Evolutionary conservation across 805 yeast species (phyloP).

Genomic region (Lipomyces yamanashiensis): DNA sequence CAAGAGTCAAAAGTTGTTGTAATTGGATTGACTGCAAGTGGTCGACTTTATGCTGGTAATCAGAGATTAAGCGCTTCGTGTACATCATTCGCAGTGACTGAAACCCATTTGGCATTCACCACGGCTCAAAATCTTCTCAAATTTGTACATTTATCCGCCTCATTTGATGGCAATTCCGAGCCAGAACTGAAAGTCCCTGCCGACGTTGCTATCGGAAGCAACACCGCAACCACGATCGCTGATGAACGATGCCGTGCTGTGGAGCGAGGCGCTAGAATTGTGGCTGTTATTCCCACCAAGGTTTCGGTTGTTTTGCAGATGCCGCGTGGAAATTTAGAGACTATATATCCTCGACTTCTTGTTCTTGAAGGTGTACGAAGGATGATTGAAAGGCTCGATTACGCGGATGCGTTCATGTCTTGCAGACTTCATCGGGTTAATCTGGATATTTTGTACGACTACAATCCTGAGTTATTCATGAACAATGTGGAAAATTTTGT

Average conservation of each 20-base stretch:
- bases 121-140: conserved; percentile 85
- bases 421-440: conserved; percentile 93
- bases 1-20: conserved; percentile 56
- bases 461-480: conserved; percentile 71
- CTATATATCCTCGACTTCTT: conserved; percentile 90
- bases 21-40: conserved; percentile 77
- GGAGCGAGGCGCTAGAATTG: conserved; percentile 89
- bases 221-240: conserved; percentile 27
- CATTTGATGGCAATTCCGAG: neutral
- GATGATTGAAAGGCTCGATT: conserved; percentile 61
- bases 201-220: conserved; percentile 40
- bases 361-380: conserved; percentile 82
- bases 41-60: conserved; percentile 71
- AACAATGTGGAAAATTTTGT: conserved; percentile 69
- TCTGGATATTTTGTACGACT: conserved; percentile 86
- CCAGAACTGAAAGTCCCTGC: conserved; percentile 44
- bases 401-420: conserved; percentile 72
- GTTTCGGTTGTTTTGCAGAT: conserved; percentile 88
- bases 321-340: conserved; percentile 94
- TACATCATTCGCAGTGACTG: conserved; percentile 78
- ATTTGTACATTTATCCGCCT: conserved; percentile 67
- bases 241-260: conserved; percentile 89
- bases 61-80: conserved; percentile 69
- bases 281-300: conserved; percentile 78
- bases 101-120: conserved; percentile 74